A percentile compares a stretch with the other conserved stretches of the same genome.
These are phyloP conservation scores for Gastrolobium bilobum DNA, from an alignment of 306 rosid genomes.

Conservation along the genomic window DNA sequence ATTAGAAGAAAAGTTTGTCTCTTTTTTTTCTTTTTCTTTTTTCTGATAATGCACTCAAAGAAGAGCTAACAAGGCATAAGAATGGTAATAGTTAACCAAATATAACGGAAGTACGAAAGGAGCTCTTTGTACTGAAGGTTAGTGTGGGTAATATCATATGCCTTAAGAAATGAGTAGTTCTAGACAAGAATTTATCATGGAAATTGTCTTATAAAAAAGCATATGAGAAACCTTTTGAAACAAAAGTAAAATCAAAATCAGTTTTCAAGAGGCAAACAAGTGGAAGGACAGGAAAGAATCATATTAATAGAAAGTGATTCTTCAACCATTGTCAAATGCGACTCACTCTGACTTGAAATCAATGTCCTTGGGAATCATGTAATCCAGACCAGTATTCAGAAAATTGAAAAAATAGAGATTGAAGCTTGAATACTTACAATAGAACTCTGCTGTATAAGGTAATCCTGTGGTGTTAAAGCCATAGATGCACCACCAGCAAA, in stretches of 20 bases:
- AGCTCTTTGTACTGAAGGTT: slow-evolving; percentile 9
- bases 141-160: slow-evolving; percentile 13
- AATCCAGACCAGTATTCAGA: slow-evolving; percentile 20
- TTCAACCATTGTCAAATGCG: slow-evolving; percentile 40
- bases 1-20: slow-evolving; percentile 11
- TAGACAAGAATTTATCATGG: slow-evolving; percentile 22
- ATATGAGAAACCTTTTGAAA: slow-evolving; percentile 37
- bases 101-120: slow-evolving; percentile 19
- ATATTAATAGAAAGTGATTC: slow-evolving; percentile 15
- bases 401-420: slow-evolving; percentile 16
- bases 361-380: slow-evolving; percentile 16
- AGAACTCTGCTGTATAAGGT: slow-evolving; percentile 85
- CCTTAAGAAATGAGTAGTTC: slow-evolving; percentile 15
- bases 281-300: slow-evolving; percentile 24
- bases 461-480: slow-evolving; percentile 87
- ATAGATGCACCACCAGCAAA: slow-evolving; percentile 85
- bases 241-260: slow-evolving; percentile 34
- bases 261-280: slow-evolving; percentile 23
- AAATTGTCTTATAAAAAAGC: slow-evolving; percentile 13
- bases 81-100: slow-evolving; percentile 31
- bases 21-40: neutral
- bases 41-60: neutral
- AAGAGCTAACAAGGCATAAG: slow-evolving; percentile 26
- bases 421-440: slow-evolving; percentile 68
- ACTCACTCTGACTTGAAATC: slow-evolving; percentile 35